Base-by-base conservation (phyloP, 768 basidiomycete species). In the Rhodosporidiobolus sp. region DNA sequence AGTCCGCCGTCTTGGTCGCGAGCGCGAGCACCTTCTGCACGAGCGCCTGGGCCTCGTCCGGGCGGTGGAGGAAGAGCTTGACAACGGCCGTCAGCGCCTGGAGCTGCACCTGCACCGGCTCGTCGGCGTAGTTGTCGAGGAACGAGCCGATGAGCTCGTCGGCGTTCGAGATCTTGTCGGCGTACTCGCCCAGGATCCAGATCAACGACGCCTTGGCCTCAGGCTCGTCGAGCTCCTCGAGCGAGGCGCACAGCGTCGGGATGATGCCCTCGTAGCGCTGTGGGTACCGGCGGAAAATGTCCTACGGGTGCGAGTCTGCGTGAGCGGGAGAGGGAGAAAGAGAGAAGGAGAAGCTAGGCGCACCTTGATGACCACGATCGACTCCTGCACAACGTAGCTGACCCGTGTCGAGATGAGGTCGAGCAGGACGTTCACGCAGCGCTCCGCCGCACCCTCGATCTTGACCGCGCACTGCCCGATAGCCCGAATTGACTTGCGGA, bases 151-250 rank as follows among this genome's bases (percentile, higher is more conserved):
- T 84, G 32, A 99, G 84, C 77, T 97, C 94, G 79, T 91, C 92
- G 6, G 95, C 94, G 75, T 99, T 99, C 77, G 94, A 92, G 75
- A 98, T 97, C 83, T 93, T 95, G 81, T 90, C 90, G 6, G 95
- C 94, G 78, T 99, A 97, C 83, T 97, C 94, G 67, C 95, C 95
- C 76, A 98, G 94, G 78, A 99, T 98, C 95, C 96, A 99, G 80
- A 99, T 97, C 61, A 99, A 84, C 4, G 94, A 94, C 1, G 94
- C 92, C 79, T 97, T 97, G 4, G 96, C 95, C 80, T 99, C 95
- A 17, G 95, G 96, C 79, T 99, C 96, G 78, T 98, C 95, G 45
- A 99, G 84, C 78, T 96, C 94, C 70, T 99, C 95, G 22, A 98
- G 87, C 79, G 94, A 95, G 3, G 91, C 88, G 78, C 94, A 99